These are phyloP conservation scores for Hypoxylon crocopeplum DNA, from an alignment of 495 filamentous ascomycete genomes.

Conservation along the genomic window DNA sequence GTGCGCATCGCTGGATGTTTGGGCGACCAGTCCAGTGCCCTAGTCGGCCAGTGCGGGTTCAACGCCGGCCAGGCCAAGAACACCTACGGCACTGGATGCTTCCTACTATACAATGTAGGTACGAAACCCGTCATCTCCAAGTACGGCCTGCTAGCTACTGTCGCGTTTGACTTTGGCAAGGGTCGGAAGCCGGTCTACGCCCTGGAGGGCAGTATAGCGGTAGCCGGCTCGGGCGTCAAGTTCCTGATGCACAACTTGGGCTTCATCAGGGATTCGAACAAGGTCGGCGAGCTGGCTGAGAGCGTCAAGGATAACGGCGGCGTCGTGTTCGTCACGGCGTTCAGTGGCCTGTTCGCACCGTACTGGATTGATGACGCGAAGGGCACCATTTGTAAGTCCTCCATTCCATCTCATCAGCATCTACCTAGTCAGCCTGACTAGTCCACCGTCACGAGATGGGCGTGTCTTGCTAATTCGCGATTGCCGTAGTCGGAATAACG, in stretches of 20 bases:
- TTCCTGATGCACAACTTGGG: slow-evolving; percentile 91
- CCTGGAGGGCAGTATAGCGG: slow-evolving; percentile 90
- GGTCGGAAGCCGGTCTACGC: slow-evolving; percentile 82
- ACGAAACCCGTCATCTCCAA: slow-evolving; percentile 88
- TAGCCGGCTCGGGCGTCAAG: slow-evolving; percentile 87
- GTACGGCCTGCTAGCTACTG: slow-evolving; percentile 86
- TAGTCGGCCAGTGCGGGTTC: slow-evolving; percentile 93
- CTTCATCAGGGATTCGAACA: slow-evolving; percentile 76
- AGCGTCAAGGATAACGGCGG: slow-evolving; percentile 90
- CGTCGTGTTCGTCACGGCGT: slow-evolving; percentile 93
- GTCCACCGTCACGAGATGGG: too few species aligned
- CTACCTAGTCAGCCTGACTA: too few species aligned
- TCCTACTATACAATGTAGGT: slow-evolving; percentile 93
- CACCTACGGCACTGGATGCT: slow-evolving; percentile 96
- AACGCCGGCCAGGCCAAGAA: slow-evolving; percentile 89
- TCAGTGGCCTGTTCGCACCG: slow-evolving; percentile 95
- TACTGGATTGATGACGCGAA: slow-evolving; percentile 98
- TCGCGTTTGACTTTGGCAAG: slow-evolving; percentile 84
- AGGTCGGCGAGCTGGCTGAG: slow-evolving; percentile 83
- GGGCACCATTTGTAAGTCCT: slow-evolving; percentile 80
- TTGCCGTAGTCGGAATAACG: slow-evolving; percentile 77
- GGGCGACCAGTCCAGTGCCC: slow-evolving; percentile 89
- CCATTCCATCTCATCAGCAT: neutral
- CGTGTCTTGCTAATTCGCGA: slow-evolving; percentile 28
- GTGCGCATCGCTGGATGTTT: slow-evolving; percentile 85